phyloP scores from a whole-genome alignment of 306 rosid genomes.

The Ochetophila trinervis region DNA sequence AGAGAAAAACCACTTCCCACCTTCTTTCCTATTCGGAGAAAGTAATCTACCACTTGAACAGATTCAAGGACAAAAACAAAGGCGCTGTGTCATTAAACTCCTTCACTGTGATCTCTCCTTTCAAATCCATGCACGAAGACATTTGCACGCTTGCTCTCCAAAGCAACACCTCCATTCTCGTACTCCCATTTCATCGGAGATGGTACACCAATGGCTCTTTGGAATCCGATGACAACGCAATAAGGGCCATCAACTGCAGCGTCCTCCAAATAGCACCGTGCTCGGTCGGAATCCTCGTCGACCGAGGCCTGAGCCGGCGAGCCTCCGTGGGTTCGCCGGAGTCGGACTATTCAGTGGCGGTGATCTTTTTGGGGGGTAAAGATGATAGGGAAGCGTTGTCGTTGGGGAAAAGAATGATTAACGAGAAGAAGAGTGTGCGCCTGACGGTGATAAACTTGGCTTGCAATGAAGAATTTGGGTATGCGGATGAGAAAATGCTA shows the following conservation, averaged over 20 bases:
- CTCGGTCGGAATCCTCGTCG: slow-evolving; percentile 47
- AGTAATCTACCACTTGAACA: slow-evolving; percentile 36
- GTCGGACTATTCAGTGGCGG: slow-evolving; percentile 19
- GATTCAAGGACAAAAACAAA: slow-evolving; percentile 25
- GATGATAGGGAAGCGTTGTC: slow-evolving; percentile 56
- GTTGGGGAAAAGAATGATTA: slow-evolving; percentile 35
- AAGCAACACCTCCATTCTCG: slow-evolving; percentile 34
- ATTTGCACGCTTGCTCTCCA: slow-evolving; percentile 48
- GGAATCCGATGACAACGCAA: slow-evolving; percentile 32
- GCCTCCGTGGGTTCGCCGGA: neutral
- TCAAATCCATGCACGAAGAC: slow-evolving; percentile 46
- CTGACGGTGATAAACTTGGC: slow-evolving; percentile 28
- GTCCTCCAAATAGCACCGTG: slow-evolving; percentile 52
- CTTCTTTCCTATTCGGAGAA: slow-evolving; percentile 42
- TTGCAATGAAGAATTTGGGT: neutral
- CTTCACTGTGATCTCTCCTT: slow-evolving; percentile 53
- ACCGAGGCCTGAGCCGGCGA: slow-evolving; percentile 8
- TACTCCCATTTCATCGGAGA: slow-evolving; percentile 53
- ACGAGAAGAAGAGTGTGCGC: neutral
- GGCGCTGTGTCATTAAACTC: slow-evolving; percentile 16
- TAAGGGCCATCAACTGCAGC: slow-evolving; percentile 31
- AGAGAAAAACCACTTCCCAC: slow-evolving; percentile 11
- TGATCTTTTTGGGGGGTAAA: slow-evolving; percentile 48
- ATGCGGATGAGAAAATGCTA: slow-evolving; percentile 7
- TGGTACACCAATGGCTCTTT: slow-evolving; percentile 41